phyloP scores from a whole-genome alignment of 1,284 basidiomycete species.

The Puccinia novopanici region DNA sequence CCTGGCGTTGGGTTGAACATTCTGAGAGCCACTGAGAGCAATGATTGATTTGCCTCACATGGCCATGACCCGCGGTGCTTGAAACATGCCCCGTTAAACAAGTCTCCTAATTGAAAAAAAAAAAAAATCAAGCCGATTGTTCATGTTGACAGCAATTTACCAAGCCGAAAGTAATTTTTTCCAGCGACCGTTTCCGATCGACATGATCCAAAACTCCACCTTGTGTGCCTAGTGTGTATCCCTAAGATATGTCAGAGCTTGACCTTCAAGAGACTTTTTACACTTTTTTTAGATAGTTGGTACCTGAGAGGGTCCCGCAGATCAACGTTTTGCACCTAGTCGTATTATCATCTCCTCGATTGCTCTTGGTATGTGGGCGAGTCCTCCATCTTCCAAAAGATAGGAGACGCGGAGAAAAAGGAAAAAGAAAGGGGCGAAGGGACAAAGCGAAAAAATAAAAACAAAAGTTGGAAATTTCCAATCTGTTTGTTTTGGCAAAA shows the following conservation, averaged over 20 bases:
- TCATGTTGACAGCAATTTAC: not conserved
- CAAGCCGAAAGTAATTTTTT: constrained; percentile 4
- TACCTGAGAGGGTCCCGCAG: constrained; percentile 16
- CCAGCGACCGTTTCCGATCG: constrained; percentile 8
- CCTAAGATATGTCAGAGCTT: not conserved
- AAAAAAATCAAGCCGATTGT: not conserved
- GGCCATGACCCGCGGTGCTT: not conserved
- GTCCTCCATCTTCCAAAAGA: constrained; percentile 6
- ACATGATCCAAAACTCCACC: not conserved
- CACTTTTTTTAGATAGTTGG: not conserved
- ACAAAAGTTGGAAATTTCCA: not conserved
- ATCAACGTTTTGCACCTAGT: constrained; percentile 9
- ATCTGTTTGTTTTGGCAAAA: constrained; percentile 16
- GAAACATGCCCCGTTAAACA: not conserved
- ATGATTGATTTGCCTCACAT: not conserved
- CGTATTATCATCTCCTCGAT: constrained; percentile 12
- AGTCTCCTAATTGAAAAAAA: not conserved
- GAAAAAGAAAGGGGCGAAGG: too few relatives aligned
- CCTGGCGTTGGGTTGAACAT: constrained; percentile 4
- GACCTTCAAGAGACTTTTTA: not conserved
- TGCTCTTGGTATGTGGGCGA: constrained; percentile 1
- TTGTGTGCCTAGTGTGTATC: not conserved
- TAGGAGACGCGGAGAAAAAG: not conserved
- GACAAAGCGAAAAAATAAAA: not conserved
- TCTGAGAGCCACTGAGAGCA: not conserved